Percentiles rank a stretch among this genome's conserved stretches.
Conservation (phyloP, 169 alveolate genomes). For the Eimeria praecox region DNA sequence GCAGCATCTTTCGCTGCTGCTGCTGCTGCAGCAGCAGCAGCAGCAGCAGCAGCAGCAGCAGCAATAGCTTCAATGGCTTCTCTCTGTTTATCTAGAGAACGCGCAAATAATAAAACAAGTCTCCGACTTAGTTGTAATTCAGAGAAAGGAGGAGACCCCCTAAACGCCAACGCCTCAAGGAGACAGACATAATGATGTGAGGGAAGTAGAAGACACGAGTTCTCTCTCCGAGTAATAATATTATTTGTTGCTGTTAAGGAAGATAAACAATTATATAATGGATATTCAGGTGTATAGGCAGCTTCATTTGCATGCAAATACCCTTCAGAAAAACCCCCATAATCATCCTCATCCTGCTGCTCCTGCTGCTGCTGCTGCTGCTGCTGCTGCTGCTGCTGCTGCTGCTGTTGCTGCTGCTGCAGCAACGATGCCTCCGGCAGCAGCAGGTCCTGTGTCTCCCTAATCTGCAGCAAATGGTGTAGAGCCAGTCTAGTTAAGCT, state of each 20-base stretch:
- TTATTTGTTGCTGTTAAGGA: not conserved
- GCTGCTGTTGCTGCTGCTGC: not conserved
- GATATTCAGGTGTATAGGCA: too few relatives aligned
- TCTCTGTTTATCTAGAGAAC: not conserved
- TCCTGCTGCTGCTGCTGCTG: too few relatives aligned
- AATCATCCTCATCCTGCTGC: not conserved
- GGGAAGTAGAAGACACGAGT: not conserved
- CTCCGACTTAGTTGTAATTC: conserved; percentile 20
- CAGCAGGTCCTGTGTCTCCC: conserved; percentile 54
- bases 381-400: not conserved
- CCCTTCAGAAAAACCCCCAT: not conserved
- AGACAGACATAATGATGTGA: not conserved
- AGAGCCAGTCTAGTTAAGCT: conserved; percentile 42
- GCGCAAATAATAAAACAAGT: conserved; percentile 1
- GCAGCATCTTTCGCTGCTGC: too few relatives aligned
- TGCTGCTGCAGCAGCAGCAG: not conserved
- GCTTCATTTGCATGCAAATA: not conserved
- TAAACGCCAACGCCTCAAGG: conserved; percentile 29
- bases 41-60: not conserved
- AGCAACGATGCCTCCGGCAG: not conserved
- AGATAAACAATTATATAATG: too few relatives aligned
- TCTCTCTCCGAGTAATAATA: not conserved
- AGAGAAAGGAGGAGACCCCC: conserved; percentile 20
- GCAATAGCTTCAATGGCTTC: not conserved
- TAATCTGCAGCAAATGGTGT: conserved; percentile 31